A percentile compares a stretch with the other conserved stretches of the same genome.
These are phyloP conservation scores for Dipodascus geniculatus DNA, from an alignment of 805 yeast genomes.

Conservation along the genomic window DNA sequence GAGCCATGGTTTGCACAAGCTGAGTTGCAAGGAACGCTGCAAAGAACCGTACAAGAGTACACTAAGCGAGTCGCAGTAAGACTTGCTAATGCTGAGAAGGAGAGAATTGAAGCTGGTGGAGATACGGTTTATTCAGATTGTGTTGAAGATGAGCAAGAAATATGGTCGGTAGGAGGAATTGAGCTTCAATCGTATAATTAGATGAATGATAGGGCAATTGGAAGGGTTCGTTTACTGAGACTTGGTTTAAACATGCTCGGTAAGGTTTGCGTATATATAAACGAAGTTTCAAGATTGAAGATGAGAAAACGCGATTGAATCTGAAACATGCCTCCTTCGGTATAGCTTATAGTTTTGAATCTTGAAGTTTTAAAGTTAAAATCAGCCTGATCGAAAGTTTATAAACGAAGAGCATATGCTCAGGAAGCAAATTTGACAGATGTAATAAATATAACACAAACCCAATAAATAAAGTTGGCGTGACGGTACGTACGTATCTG, in stretches of 20 bases:
- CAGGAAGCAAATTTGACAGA: too few species aligned
- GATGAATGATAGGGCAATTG: too few species aligned
- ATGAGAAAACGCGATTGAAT: not conserved
- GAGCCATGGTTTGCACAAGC: conserved; percentile 45
- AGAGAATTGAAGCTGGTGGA: conserved; percentile 81
- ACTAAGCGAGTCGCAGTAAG: conserved; percentile 83
- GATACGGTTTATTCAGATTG: conserved; percentile 78
- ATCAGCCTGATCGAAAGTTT: too few species aligned
- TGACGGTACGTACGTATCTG: not conserved
- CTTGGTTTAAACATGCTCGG: too few species aligned
- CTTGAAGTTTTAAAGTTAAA: not conserved
- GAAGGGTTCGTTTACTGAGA: too few species aligned
- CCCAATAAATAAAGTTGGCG: not conserved
- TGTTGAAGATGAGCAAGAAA: conserved; percentile 74
- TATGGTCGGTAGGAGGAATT: conserved; percentile 75
- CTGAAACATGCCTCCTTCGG: not conserved
- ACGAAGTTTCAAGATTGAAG: not conserved
- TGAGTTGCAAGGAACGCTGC: conserved; percentile 23
- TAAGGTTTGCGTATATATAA: not conserved
- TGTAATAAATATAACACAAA: too few species aligned
- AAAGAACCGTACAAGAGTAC: conserved; percentile 75
- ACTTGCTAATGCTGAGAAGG: conserved; percentile 78
- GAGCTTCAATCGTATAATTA: not conserved
- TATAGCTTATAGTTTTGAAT: not conserved
- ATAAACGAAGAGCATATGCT: too few species aligned